Evolutionary conservation across 805 yeast genomes (phyloP).

Genomic region (Ogataea neopini): DNA sequence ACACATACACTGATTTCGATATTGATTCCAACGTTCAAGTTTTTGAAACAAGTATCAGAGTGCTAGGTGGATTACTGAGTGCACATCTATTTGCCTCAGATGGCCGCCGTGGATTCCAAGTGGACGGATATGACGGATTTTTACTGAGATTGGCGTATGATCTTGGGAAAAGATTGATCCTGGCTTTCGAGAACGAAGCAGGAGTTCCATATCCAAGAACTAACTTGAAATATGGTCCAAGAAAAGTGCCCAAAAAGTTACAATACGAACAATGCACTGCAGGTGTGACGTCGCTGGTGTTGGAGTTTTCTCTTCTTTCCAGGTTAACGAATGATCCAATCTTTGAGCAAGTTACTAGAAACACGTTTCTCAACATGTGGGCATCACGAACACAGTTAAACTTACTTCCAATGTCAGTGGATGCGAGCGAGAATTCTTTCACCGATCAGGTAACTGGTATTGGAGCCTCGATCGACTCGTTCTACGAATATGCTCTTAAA

Average conservation of each 20-base stretch:
- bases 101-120: constrained; percentile 42
- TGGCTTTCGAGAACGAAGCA: constrained; percentile 64
- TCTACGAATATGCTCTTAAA: constrained; percentile 85
- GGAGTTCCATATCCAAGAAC: constrained; percentile 81
- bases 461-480: constrained; percentile 91
- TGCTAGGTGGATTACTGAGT: constrained; percentile 78
- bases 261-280: constrained; percentile 78
- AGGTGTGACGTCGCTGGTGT: constrained; percentile 80
- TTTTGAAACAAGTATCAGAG: constrained; percentile 81
- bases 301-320: constrained; percentile 79
- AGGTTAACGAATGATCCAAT: constrained; percentile 70
- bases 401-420: constrained; percentile 76
- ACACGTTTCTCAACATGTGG: constrained; percentile 75
- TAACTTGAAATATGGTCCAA: constrained; percentile 58
- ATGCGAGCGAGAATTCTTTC: constrained; percentile 44
- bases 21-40: constrained; percentile 78
- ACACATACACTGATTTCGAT: constrained; percentile 47
- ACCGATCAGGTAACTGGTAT: constrained; percentile 67
- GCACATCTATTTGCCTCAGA: constrained; percentile 72
- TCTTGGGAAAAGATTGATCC: constrained; percentile 67
- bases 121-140: constrained; percentile 63
- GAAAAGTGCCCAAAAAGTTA: constrained; percentile 42
- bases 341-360: constrained; percentile 62
- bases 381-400: constrained; percentile 57
- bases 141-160: constrained; percentile 72